Evolutionary conservation across 2,329 filamentous ascomycete genomes (phyloP).

Genomic region (Pseudocercospora ulei): DNA sequence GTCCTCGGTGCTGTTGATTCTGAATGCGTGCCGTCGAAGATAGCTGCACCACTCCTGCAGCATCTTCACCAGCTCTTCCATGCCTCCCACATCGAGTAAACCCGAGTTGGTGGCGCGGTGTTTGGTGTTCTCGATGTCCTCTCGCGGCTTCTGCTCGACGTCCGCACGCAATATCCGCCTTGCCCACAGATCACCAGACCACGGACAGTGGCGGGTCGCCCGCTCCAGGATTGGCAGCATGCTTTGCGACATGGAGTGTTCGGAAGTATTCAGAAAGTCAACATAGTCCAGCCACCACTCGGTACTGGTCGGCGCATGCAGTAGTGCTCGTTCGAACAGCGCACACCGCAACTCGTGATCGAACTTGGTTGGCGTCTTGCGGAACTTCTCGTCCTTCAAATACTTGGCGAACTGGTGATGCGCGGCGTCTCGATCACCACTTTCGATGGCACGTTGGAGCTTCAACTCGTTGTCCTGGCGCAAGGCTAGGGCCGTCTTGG

Average conservation of each 20-base stretch:
- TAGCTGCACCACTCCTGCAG: constrained; percentile 93
- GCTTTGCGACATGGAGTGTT: constrained; percentile 29
- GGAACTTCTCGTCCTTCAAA: constrained; percentile 68
- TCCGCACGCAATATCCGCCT: constrained; percentile 80
- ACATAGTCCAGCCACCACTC: constrained; percentile 74
- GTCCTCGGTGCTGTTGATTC: constrained; percentile 62
- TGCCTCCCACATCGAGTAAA: constrained; percentile 71
- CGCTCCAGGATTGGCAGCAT: constrained; percentile 65
- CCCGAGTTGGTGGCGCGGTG: constrained; percentile 81
- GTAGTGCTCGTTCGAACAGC: constrained; percentile 70
- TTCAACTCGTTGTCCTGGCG: constrained; percentile 56
- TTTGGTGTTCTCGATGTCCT: constrained; percentile 80
- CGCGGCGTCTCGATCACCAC: constrained; percentile 49
- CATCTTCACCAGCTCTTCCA: constrained; percentile 81
- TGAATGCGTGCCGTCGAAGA: constrained; percentile 73
- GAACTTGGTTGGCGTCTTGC: constrained; percentile 44
- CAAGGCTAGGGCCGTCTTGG: constrained; percentile 53
- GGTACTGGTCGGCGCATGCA: constrained; percentile 62
- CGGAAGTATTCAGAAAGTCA: constrained; percentile 55
- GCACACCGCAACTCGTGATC: constrained; percentile 48
- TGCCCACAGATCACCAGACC: constrained; percentile 85
- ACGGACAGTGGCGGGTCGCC: constrained; percentile 82
- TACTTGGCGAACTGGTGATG: constrained; percentile 55
- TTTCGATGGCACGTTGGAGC: constrained; percentile 50
- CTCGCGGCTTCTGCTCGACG: constrained; percentile 62